phyloP scores from a whole-genome alignment of 768 basidiomycete genomes.

The Suillus lakei region DNA sequence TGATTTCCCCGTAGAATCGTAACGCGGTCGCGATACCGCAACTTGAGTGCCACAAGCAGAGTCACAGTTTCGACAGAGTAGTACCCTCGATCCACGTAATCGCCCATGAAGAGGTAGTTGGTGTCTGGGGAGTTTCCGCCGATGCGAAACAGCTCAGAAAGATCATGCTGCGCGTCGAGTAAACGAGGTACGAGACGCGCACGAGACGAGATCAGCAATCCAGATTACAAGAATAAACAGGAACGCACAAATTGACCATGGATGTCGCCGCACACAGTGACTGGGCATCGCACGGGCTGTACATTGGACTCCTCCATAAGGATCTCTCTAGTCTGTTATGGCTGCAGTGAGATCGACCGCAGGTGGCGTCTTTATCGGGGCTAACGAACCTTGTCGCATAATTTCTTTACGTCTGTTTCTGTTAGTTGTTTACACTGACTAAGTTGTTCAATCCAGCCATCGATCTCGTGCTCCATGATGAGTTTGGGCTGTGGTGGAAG shows the following conservation, averaged over 20 bases:
- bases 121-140: slow-evolving; percentile 99
- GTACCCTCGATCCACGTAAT: slow-evolving; percentile 99
- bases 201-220: slow-evolving; percentile 28
- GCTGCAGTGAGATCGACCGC: slow-evolving; percentile 22
- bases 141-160: slow-evolving; percentile 97
- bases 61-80: slow-evolving; percentile 99
- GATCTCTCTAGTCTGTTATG: slow-evolving; percentile 89
- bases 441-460: slow-evolving; percentile 96
- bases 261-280: slow-evolving; percentile 99
- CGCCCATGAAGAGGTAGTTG: slow-evolving; percentile 99
- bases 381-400: slow-evolving; percentile 94
- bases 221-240: slow-evolving; percentile 23
- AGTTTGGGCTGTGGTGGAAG: slow-evolving; percentile 15
- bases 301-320: slow-evolving; percentile 99
- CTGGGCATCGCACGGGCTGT: slow-evolving; percentile 97
- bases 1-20: slow-evolving; percentile 98
- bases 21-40: slow-evolving; percentile 97
- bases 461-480: slow-evolving; percentile 74
- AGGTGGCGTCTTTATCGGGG: slow-evolving; percentile 14
- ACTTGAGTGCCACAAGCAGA: slow-evolving; percentile 93
- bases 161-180: slow-evolving; percentile 79
- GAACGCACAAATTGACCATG: slow-evolving; percentile 98
- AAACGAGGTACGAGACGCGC: slow-evolving; percentile 9
- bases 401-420: slow-evolving; percentile 93
- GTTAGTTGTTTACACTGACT: slow-evolving; percentile 96